These are phyloP conservation scores for Ganoderma lucidum DNA, from an alignment of 1,284 basidiomycete genomes.

Conservation along the genomic window DNA sequence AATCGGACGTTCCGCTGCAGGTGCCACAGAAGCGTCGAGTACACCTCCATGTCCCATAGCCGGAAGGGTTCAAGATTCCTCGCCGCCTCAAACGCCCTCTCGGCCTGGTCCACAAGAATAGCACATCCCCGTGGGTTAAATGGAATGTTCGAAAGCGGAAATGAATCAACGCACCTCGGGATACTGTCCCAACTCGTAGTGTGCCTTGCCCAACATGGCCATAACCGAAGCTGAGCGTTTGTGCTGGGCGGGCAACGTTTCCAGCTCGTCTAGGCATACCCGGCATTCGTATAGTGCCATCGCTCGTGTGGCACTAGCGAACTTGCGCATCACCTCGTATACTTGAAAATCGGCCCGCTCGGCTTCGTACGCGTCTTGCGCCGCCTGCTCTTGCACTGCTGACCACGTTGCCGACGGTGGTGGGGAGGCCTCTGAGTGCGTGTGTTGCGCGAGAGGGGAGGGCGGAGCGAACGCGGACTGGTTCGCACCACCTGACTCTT, in stretches of 20 bases:
- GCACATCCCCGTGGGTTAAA: constrained; percentile 14
- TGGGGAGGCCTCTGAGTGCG: constrained; percentile 59
- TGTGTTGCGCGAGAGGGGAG: constrained; percentile 65
- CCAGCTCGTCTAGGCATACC: constrained; percentile 78
- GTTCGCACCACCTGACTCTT: constrained; percentile 57
- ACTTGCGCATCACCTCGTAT: constrained; percentile 81
- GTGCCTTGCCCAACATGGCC: constrained; percentile 83
- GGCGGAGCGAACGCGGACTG: constrained; percentile 48
- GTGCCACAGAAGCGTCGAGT: constrained; percentile 95
- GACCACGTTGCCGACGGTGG: constrained; percentile 64
- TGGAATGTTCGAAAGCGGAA: constrained; percentile 10
- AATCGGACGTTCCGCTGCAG: constrained; percentile 82
- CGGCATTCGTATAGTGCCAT: constrained; percentile 81
- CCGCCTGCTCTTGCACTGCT: constrained; percentile 66
- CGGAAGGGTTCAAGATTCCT: constrained; percentile 86
- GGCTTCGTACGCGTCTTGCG: constrained; percentile 74
- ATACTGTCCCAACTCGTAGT: constrained; percentile 91
- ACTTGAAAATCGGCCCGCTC: constrained; percentile 85
- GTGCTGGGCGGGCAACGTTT: constrained; percentile 78
- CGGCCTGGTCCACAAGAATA: constrained; percentile 60
- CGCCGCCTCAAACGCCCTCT: constrained; percentile 85
- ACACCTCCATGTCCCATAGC: constrained; percentile 91
- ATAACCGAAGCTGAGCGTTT: constrained; percentile 81
- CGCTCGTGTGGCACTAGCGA: constrained; percentile 79
- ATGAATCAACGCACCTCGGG: constrained; percentile 67